These are phyloP conservation scores for Aureobasidium sp. DNA, from an alignment of 2,329 filamentous ascomycete genomes.

Conservation along the genomic window DNA sequence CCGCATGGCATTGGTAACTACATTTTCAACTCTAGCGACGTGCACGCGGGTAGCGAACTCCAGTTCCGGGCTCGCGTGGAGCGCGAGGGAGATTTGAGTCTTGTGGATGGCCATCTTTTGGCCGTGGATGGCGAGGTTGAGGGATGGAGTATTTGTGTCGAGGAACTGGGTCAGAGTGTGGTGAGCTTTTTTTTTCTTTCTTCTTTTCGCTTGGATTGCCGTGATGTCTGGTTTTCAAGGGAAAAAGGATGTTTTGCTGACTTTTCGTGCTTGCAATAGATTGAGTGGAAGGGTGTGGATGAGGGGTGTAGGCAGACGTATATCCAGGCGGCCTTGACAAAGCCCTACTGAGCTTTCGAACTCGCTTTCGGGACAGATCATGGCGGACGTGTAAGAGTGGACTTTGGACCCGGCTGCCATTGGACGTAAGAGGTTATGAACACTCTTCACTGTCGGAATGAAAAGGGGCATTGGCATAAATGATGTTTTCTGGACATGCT, in stretches of 20 bases:
- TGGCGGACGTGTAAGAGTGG: too few species aligned
- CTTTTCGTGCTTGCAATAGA: slow-evolving; percentile 22
- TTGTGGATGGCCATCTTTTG: slow-evolving; percentile 33
- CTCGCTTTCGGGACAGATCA: too few species aligned
- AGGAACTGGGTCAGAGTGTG: slow-evolving; percentile 27
- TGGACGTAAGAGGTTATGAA: too few species aligned
- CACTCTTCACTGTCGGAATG: too few species aligned
- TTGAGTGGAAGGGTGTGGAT: slow-evolving; percentile 33
- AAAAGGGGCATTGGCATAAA: too few species aligned
- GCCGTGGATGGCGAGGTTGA: slow-evolving; percentile 31
- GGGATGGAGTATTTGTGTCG: slow-evolving; percentile 36
- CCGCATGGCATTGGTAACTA: slow-evolving; percentile 26
- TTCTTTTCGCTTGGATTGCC: neutral
- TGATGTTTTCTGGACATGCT: too few species aligned
- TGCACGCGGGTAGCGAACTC: slow-evolving; percentile 26
- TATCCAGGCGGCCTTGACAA: slow-evolving; percentile 33
- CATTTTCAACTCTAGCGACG: slow-evolving; percentile 29
- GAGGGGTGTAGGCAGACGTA: slow-evolving; percentile 31
- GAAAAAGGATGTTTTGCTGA: neutral
- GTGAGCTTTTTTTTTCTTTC: slow-evolving; percentile 24
- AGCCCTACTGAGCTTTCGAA: slow-evolving; percentile 30
- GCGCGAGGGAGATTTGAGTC: slow-evolving; percentile 23
- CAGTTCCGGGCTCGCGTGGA: slow-evolving; percentile 27
- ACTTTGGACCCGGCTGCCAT: too few species aligned
- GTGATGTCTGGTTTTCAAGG: too few species aligned